These are phyloP conservation scores for Calonectria multiphialidica DNA, from an alignment of 2,329 filamentous ascomycete genomes.

Conservation along the genomic window DNA sequence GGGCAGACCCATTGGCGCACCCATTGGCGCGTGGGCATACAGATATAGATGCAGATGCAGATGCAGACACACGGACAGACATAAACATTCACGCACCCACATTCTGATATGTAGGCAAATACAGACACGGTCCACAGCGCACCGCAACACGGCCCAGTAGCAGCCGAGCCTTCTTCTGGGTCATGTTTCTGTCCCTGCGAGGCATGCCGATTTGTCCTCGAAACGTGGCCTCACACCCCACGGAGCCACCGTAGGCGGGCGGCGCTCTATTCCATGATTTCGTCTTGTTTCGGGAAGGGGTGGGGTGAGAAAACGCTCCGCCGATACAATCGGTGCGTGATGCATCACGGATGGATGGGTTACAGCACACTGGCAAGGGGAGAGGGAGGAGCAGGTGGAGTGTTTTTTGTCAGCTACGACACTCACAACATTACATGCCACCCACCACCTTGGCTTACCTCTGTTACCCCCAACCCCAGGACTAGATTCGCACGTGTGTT, in stretches of 20 bases:
- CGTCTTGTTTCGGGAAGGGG: background rate
- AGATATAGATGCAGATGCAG: conserved; percentile 1
- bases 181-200: conserved; percentile 2
- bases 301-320: background rate
- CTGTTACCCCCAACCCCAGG: background rate
- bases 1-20: background rate
- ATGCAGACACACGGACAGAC: background rate
- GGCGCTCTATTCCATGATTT: background rate
- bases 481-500: background rate
- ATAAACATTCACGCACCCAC: background rate
- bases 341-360: conserved; percentile 13
- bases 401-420: conserved; percentile 14
- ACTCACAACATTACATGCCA: conserved; percentile 5
- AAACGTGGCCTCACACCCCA: conserved; percentile 24
- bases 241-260: background rate
- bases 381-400: conserved; percentile 10
- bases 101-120: conserved; percentile 5
- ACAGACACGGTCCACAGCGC: background rate
- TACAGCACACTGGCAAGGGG: conserved; percentile 2
- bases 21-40: background rate
- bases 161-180: background rate
- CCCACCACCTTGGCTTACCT: conserved; percentile 13
- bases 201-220: conserved; percentile 17
- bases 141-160: conserved; percentile 2
- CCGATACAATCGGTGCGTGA: background rate